Evolutionary conservation across 805 yeast species (phyloP), one percentile per base, ranked within the genome.

Genomic region (Kazachstania africana): DNA sequence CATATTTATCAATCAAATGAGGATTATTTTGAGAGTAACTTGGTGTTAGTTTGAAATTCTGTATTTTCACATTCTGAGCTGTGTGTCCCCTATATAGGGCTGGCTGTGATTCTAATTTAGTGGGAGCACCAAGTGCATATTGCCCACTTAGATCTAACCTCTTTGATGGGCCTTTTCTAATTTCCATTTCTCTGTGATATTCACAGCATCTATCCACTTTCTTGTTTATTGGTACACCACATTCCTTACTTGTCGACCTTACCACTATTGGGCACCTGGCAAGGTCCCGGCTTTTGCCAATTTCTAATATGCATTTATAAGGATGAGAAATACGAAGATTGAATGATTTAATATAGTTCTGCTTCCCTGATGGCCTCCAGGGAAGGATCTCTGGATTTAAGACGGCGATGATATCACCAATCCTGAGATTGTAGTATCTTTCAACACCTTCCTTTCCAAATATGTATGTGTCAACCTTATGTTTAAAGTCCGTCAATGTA

Each of bases 141-240:
- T 71, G 59, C 12, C 80, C 70, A 52, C 74, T 80, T 33, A 88
- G 62, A 51, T 87, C 97, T 62, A 83, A 70, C 38, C 97, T 61
- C 38, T 70, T 65, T n/a, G 75, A 65, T 14, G 72, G 67, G 0
- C 69, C 54, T 27, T 63, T 63, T 27, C 67, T 64, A 33, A 72
- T 60, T 27, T 70, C 63, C 29, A 64, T 42, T 38, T 82, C 88
- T 12, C 68, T 60, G 47, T 87, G 97, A 44, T 59, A 83, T 9
- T 72, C 74, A 54, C 97, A 87, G 36, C 71, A 66, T 16, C 65
- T 68, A 5, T 70, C 58, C 25, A 61, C 63, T 6, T 66, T 55
- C 14, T 50, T 55, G 46, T 84, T 73, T 4, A 85, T 69, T 25
- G 81, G 76, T 4, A 68, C 60, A 8, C 57, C 59, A 55, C 97